Percentiles rank a stretch among this genome's conserved stretches.
Conservation (phyloP, 352 stramenopile genomes). For the Pythium rhizo-oryzae region DNA sequence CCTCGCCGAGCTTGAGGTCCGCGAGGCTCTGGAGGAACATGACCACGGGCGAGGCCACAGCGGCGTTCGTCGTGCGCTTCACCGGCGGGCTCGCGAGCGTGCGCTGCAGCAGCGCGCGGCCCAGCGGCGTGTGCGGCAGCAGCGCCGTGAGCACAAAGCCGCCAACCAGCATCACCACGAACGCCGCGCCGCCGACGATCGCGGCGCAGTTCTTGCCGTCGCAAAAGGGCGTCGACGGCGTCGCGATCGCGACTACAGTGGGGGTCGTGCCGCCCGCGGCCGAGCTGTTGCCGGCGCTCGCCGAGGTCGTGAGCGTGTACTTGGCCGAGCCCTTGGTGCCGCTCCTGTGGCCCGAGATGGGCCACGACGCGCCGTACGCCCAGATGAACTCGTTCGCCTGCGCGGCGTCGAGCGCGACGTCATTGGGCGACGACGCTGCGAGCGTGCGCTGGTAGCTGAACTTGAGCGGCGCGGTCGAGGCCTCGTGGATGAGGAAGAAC, state of each 20-base stretch:
- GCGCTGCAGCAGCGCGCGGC: slow-evolving; percentile 45
- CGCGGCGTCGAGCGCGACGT: slow-evolving; percentile 51
- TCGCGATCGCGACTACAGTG: not conserved
- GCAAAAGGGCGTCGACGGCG: slow-evolving; percentile 39
- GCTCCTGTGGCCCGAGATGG: slow-evolving; percentile 48
- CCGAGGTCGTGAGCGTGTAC: slow-evolving; percentile 47
- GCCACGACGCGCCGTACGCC: slow-evolving; percentile 71
- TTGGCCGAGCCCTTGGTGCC: slow-evolving; percentile 56
- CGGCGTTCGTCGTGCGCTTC: slow-evolving; percentile 53
- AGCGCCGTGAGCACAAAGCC: slow-evolving; percentile 49
- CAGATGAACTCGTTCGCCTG: slow-evolving; percentile 58
- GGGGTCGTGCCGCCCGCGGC: not conserved
- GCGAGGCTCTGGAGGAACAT: slow-evolving; percentile 59
- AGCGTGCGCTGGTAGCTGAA: slow-evolving; percentile 79
- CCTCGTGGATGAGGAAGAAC: slow-evolving; percentile 41
- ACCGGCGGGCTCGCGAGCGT: slow-evolving; percentile 50
- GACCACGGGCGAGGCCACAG: slow-evolving; percentile 39
- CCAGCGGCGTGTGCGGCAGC: slow-evolving; percentile 40
- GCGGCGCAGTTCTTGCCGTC: slow-evolving; percentile 63
- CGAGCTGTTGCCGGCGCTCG: slow-evolving; percentile 11
- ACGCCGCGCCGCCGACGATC: slow-evolving; percentile 57
- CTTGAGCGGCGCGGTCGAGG: slow-evolving; percentile 46
- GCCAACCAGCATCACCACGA: slow-evolving; percentile 53
- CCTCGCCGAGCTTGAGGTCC: slow-evolving; percentile 63
- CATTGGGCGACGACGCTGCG: slow-evolving; percentile 41